phyloP scores from a whole-genome alignment of 1,139 yeast genomes.

The Saccharomyces hybrid region DNA sequence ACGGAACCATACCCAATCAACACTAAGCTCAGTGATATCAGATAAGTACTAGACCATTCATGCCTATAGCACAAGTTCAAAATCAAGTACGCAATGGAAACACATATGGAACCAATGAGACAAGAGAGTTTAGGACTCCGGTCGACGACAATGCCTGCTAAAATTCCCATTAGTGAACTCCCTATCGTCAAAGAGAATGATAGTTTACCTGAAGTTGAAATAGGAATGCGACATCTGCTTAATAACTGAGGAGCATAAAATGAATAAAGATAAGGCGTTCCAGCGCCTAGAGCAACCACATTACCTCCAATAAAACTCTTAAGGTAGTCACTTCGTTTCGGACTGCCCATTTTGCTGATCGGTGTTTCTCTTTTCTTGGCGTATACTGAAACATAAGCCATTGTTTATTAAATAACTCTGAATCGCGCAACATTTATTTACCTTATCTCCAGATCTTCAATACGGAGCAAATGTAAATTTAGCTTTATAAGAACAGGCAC shows the following conservation, averaged over 20 bases:
- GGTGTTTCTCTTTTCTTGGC: background rate
- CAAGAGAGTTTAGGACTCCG: constrained; percentile 44
- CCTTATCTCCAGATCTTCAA: background rate
- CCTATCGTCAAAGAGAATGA: constrained; percentile 59
- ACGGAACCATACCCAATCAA: constrained; percentile 61
- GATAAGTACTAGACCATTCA: constrained; percentile 27
- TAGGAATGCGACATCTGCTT: constrained; percentile 47
- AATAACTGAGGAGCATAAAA: constrained; percentile 66
- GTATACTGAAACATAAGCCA: background rate
- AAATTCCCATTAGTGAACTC: constrained; percentile 58
- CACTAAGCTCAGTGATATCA: constrained; percentile 44
- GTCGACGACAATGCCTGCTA: constrained; percentile 64
- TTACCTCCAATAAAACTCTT: constrained; percentile 7
- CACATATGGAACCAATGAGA: constrained; percentile 45
- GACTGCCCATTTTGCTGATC: background rate
- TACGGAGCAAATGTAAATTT: background rate
- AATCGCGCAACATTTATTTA: background rate
- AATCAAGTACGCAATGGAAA: constrained; percentile 37
- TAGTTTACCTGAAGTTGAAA: constrained; percentile 55
- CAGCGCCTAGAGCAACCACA: constrained; percentile 46
- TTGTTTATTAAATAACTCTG: background rate
- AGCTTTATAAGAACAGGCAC: background rate
- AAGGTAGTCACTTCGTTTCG: background rate
- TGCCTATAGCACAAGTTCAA: constrained; percentile 34
- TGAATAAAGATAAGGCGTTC: constrained; percentile 68